These are phyloP conservation scores for Ambrosia hybrid DNA, from an alignment of 140 eudicot genomes.

Conservation along the genomic window DNA sequence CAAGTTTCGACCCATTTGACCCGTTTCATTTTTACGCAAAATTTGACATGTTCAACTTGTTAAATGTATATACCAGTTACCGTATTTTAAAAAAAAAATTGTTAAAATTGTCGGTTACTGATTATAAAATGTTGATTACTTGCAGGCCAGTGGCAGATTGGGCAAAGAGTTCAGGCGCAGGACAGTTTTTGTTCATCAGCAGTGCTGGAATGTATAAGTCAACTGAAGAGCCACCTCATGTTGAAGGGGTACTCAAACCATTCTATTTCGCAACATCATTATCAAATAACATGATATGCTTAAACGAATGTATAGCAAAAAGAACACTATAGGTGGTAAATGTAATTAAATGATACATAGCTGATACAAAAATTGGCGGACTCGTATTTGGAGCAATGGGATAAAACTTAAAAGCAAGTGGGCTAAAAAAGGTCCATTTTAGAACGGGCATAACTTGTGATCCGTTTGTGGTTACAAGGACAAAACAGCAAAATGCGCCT, in stretches of 20 bases:
- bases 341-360: too few species aligned
- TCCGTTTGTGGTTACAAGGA: too few species aligned
- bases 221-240: conserved; percentile 93
- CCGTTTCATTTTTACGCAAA: neutral
- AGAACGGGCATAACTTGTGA: too few species aligned
- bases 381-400: too few species aligned
- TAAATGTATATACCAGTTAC: neutral
- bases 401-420: too few species aligned
- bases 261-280: neutral
- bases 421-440: too few species aligned
- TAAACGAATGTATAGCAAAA: neutral
- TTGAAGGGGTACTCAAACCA: conserved; percentile 64
- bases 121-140: neutral
- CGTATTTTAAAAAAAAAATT: neutral
- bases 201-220: conserved; percentile 97
- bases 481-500: too few species aligned
- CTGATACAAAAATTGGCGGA: too few species aligned
- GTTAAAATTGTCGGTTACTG: neutral
- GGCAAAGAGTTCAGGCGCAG: conserved; percentile 82
- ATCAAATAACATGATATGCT: neutral
- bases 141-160: conserved; percentile 93
- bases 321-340: too few species aligned
- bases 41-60: neutral
- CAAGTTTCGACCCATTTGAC: neutral
- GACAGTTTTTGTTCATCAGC: conserved; percentile 82